phyloP scores from a whole-genome alignment of 164 flowering plant genomes.

The Piper betle region DNA sequence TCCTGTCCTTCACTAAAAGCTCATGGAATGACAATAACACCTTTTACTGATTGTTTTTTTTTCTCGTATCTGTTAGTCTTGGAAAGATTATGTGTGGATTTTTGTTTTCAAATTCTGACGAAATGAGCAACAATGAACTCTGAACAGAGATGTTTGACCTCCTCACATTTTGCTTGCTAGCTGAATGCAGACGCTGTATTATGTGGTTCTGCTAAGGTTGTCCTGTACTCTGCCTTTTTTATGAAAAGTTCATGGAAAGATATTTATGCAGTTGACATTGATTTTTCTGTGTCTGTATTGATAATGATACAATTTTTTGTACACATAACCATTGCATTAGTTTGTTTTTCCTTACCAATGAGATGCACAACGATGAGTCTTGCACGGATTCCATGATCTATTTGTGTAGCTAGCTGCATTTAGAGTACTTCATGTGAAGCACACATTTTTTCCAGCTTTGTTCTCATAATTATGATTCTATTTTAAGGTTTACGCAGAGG shows the following conservation, averaged over 20 bases:
- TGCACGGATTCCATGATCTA: background rate
- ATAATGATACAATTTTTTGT: background rate
- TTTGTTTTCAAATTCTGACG: background rate
- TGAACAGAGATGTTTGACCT: too few relatives aligned
- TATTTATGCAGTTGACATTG: too few relatives aligned
- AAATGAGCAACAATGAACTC: too few relatives aligned
- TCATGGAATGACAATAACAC: too few relatives aligned
- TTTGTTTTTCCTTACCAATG: background rate
- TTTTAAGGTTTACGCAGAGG: slow-evolving; percentile 10
- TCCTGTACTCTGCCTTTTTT: background rate
- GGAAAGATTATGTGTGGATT: too few relatives aligned
- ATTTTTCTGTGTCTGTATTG: background rate
- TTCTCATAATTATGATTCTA: background rate
- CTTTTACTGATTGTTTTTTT: background rate
- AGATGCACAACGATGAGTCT: background rate
- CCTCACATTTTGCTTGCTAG: too few relatives aligned
- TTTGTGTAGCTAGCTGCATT: background rate
- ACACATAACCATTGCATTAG: background rate
- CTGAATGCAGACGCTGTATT: too few relatives aligned
- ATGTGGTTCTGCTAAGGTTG: background rate
- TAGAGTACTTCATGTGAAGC: too few relatives aligned
- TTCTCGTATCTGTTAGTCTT: background rate
- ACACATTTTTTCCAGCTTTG: background rate
- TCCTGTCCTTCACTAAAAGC: too few relatives aligned
- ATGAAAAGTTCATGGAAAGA: too few relatives aligned